phyloP scores from a whole-genome alignment of 2,329 filamentous ascomycete genomes.

The Aspergillus brunneoviolaceus region DNA sequence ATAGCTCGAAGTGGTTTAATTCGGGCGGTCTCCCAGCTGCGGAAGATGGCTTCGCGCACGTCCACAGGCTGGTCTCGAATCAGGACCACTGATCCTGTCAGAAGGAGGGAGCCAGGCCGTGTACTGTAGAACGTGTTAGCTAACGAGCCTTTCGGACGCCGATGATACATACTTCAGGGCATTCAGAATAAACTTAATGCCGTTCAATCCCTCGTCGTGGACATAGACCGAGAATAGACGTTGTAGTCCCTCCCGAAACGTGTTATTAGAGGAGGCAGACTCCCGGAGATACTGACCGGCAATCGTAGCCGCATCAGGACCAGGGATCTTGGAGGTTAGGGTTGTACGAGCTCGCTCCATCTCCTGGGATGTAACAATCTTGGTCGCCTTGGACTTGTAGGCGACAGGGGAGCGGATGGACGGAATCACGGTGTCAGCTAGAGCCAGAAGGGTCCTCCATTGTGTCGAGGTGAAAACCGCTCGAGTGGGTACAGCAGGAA shows the following conservation, averaged over 20 bases:
- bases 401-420: conserved; percentile 46
- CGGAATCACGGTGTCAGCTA: conserved; percentile 59
- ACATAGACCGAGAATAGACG: conserved; percentile 52
- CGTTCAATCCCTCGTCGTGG: conserved; percentile 49
- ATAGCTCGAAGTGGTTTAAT: conserved; percentile 54
- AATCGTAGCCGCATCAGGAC: conserved; percentile 35
- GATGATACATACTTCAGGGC: conserved; percentile 50
- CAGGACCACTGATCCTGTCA: conserved; percentile 58
- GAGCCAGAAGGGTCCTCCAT: conserved; percentile 59
- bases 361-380: conserved; percentile 42
- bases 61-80: conserved; percentile 55
- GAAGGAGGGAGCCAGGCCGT: conserved; percentile 54
- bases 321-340: conserved; percentile 28
- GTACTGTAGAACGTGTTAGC: conserved; percentile 40
- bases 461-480: conserved; percentile 55
- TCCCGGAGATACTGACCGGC: conserved; percentile 51
- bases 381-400: conserved; percentile 34
- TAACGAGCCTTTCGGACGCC: neutral
- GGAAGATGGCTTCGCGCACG: conserved; percentile 55
- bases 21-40: conserved; percentile 54
- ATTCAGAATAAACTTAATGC: conserved; percentile 53
- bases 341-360: conserved; percentile 40
- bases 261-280: conserved; percentile 47
- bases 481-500: conserved; percentile 49
- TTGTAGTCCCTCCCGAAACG: conserved; percentile 51